Conservation (phyloP, 257 asterid species). For the Capsicum rhomboideum region DNA sequence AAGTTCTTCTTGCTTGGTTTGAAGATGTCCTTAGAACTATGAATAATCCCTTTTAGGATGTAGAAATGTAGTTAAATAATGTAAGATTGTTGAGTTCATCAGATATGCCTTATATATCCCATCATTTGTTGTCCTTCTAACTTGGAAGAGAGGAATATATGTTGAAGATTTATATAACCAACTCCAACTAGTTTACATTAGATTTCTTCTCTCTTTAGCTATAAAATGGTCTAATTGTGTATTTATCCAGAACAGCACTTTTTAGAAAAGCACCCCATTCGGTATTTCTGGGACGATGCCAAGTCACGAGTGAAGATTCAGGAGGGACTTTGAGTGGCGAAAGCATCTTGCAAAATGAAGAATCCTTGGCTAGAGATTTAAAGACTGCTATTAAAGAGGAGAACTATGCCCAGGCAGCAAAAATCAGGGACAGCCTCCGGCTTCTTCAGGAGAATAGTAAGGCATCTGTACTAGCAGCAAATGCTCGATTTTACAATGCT, state of each 20-base stretch:
- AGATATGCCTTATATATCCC: neutral
- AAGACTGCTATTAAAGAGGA: slow-evolving; percentile 70
- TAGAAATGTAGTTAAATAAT: neutral
- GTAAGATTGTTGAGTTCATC: neutral
- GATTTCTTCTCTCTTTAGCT: neutral
- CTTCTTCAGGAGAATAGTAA: slow-evolving; percentile 85
- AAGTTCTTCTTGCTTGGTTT: neutral
- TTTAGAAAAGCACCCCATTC: slow-evolving; percentile 37
- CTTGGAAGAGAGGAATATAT: neutral
- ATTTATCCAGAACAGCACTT: slow-evolving; percentile 49
- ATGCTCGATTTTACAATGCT: slow-evolving; percentile 67
- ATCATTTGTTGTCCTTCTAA: neutral
- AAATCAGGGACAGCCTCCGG: slow-evolving; percentile 76
- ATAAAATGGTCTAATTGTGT: slow-evolving; percentile 15
- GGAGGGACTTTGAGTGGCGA: slow-evolving; percentile 75
- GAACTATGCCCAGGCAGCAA: slow-evolving; percentile 81
- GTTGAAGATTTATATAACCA: neutral
- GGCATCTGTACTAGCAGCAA: slow-evolving; percentile 80
- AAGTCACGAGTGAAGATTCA: slow-evolving; percentile 65
- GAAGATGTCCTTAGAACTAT: neutral
- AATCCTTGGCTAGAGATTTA: slow-evolving; percentile 63
- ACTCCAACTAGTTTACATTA: neutral
- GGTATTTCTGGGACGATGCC: slow-evolving; percentile 28
- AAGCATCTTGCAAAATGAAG: slow-evolving; percentile 63
- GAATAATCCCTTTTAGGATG: neutral